Percentiles rank a stretch among this genome's conserved stretches.
phyloP scores from a whole-genome alignment of 345 rosid genomes.

The Salix viminalis region DNA sequence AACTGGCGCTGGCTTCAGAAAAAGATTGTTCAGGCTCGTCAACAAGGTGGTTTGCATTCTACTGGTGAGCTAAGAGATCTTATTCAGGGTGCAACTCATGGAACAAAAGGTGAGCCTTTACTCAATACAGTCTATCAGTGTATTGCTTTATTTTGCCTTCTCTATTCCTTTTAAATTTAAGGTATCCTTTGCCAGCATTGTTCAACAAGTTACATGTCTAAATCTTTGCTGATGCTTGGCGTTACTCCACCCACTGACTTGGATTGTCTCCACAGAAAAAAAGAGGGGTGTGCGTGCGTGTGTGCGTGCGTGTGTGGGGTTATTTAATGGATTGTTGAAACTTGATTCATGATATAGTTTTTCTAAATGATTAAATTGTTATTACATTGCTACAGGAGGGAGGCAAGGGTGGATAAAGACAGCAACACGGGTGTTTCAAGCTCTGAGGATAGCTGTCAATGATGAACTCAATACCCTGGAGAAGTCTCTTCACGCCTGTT shows the following conservation, averaged over 20 bases:
- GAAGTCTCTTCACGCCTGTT: slow-evolving; percentile 58
- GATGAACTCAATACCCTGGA: slow-evolving; percentile 80
- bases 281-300: too few species aligned
- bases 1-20: slow-evolving; percentile 65
- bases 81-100: slow-evolving; percentile 41
- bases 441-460: slow-evolving; percentile 85
- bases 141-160: neutral
- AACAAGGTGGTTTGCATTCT: slow-evolving; percentile 69
- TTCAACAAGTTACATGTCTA: neutral
- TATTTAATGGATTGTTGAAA: neutral
- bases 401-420: slow-evolving; percentile 97
- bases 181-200: neutral
- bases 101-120: slow-evolving; percentile 45
- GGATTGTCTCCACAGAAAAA: neutral
- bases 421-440: slow-evolving; percentile 92
- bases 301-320: too few species aligned
- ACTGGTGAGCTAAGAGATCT: slow-evolving; percentile 73
- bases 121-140: neutral
- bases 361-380: neutral
- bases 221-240: neutral
- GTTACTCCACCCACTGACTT: neutral
- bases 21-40: slow-evolving; percentile 66
- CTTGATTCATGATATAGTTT: neutral
- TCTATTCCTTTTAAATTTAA: neutral
- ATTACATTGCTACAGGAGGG: slow-evolving; percentile 47